A percentile compares a stretch with the other conserved stretches of the same genome.
phyloP scores from a whole-genome alignment of 2,329 filamentous ascomycete species.

The Herpotrichia juniperi region DNA sequence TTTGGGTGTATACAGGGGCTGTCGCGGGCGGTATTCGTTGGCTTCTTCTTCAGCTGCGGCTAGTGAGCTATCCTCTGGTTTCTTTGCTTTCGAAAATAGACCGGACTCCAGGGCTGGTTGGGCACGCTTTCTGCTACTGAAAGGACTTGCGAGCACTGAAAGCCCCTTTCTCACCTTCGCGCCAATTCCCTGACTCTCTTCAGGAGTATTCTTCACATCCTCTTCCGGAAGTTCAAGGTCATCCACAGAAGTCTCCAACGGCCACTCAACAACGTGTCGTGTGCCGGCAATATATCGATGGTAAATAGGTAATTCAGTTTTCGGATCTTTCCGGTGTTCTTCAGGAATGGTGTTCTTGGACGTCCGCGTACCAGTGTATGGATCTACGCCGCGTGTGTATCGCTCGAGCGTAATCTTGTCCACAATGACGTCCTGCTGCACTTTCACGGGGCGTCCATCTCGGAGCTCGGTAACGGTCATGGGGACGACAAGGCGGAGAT shows the following conservation, averaged over 20 bases:
- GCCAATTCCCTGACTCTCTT: neutral
- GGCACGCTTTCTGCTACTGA: neutral
- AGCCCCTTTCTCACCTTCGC: neutral
- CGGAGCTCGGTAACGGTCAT: constrained; percentile 60
- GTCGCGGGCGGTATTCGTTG: neutral
- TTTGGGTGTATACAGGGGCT: neutral
- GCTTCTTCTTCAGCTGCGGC: constrained; percentile 25
- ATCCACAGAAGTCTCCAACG: neutral
- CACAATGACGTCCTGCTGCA: constrained; percentile 61
- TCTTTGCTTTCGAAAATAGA: neutral
- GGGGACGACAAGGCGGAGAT: constrained; percentile 77
- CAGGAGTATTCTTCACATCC: neutral
- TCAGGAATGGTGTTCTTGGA: constrained; percentile 25
- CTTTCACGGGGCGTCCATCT: constrained; percentile 52
- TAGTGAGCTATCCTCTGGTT: constrained; percentile 33
- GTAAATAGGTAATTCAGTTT: constrained; percentile 35
- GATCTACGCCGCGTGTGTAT: constrained; percentile 37
- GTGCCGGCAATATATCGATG: constrained; percentile 45
- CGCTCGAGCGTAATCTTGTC: constrained; percentile 39
- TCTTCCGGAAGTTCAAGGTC: neutral
- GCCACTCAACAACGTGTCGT: neutral
- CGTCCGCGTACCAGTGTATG: neutral
- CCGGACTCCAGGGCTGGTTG: neutral
- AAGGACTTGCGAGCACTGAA: neutral
- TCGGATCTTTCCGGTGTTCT: constrained; percentile 37